Base-by-base conservation (phyloP, 2,329 filamentous ascomycete genomes). In the Onygenales sp. region DNA sequence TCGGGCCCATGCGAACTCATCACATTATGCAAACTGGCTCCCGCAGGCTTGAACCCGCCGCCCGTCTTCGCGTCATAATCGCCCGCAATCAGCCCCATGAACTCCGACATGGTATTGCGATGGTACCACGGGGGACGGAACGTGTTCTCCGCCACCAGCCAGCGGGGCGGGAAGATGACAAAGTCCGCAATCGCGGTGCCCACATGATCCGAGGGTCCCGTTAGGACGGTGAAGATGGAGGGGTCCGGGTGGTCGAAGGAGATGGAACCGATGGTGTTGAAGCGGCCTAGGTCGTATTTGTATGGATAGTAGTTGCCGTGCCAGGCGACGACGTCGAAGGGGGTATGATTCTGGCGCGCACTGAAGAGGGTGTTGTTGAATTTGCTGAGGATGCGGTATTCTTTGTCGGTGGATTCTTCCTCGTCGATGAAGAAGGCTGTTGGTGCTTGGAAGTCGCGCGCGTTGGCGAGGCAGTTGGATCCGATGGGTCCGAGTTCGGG, bases 251-350 rank as follows among this genome's bases (percentile, higher is more conserved):
- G 87, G 66, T 91, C 87, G 63, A 81, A 88, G 7, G 82, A 85
- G 59, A 88, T 82, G 52, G 78, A 82, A 17, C 86, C 87, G 44
- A 91, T 83, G 43, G 81, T 82, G 70, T 85, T 86, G 76, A 89
- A 91, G 35, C 85, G 81, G 31, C 84, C 85, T 1, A 91, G 77
- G 62, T 90, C 87, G 72, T 91, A 91, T 70, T 91, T 91, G 78
- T 83, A 89, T 0, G 87, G 87, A 56, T 86, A 85, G 70, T 89
- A 90, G 58, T 82, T 86, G 44, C 87, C 87, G 64, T 91, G 86
- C 86, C 86, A 91, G 2, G 83, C 85, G 2, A 89, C 86, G 0
- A 91, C 81, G 61, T 91, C 86, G 62, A 89, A 91, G 0, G 87
- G 86, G 0, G 83, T 85, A 66, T 90, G 87, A 9, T 75, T 67